Percentiles rank a stretch among this genome's conserved stretches.
Conservation (phyloP, 1,139 yeast species). For the Yamadazyma kanchanaburiensis region DNA sequence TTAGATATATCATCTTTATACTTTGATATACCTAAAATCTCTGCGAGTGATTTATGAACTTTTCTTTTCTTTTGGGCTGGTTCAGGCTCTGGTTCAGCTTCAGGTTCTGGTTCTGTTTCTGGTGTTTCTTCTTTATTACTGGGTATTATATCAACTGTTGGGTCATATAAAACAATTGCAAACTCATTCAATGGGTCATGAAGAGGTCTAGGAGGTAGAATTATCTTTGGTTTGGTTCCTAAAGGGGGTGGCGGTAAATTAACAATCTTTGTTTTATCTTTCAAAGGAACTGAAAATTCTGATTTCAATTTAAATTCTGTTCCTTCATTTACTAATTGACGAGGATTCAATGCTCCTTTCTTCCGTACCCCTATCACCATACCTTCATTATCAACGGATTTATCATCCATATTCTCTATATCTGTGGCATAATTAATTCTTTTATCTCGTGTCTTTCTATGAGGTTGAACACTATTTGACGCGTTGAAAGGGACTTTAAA, state of each 20-base stretch:
- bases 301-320: slow-evolving; percentile 34
- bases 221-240: slow-evolving; percentile 71
- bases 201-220: slow-evolving; percentile 79
- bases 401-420: slow-evolving; percentile 15
- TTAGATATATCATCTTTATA: slow-evolving; percentile 51
- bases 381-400: slow-evolving; percentile 26
- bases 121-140: slow-evolving; percentile 10
- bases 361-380: slow-evolving; percentile 23
- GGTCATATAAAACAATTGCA: slow-evolving; percentile 93
- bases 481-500: slow-evolving; percentile 41
- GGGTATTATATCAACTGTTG: slow-evolving; percentile 75
- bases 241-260: slow-evolving; percentile 68
- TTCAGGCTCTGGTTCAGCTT: slow-evolving; percentile 7
- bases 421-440: slow-evolving; percentile 23
- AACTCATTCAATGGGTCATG: slow-evolving; percentile 93
- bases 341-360: slow-evolving; percentile 51
- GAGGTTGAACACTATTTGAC: slow-evolving; percentile 13
- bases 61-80: slow-evolving; percentile 24
- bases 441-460: slow-evolving; percentile 26
- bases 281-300: slow-evolving; percentile 52
- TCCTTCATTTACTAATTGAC: slow-evolving; percentile 22
- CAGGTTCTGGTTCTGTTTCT: slow-evolving; percentile 13
- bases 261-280: slow-evolving; percentile 24
- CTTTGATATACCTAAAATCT: slow-evolving; percentile 69
- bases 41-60: slow-evolving; percentile 69